Evolutionary conservation across 306 rosid species (phyloP), one percentile per base, ranked within the genome.

Genomic region (Heteromeles arbutifolia): DNA sequence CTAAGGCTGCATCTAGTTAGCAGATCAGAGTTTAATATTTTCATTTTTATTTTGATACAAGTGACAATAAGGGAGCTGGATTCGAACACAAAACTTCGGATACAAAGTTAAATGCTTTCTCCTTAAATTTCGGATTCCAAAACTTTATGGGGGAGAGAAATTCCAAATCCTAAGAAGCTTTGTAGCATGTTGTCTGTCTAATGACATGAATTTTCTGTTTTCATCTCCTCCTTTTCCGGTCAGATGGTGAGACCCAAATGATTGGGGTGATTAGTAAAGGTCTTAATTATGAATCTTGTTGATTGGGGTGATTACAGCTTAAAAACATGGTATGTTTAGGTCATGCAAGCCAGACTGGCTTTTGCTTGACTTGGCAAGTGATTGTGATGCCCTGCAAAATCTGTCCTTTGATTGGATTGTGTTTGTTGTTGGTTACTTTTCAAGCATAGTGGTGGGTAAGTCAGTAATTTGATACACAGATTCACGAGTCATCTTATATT

Each of bases 311-410:
- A 72, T 69, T 70, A 32, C 65, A 69, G 37, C 74, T 79, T 75
- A n/a, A 64, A 69, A 81, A 70, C 44, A 78, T 72, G 80, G 67
- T 39, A 69, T 76, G 25, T 45, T 72, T 66, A 61, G 73, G 48
- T 52, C 41, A 65, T 24, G 57, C 28, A 13, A 56, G 73, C 62
- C 32, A 74, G 76, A 63, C 62, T 53, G 77, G 66, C 64, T 73
- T 78, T 69, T 34, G 72, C 59, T 53, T 53, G 19, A 53, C 76
- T 77, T 62, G 52, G 81, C 78, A 65, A 65, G 58, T 78, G 74
- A 82, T 69, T 79, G 76, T 80, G 85, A 82, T 81, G 32, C 69
- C 68, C 79, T 81, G 73, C 74, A 77, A 65, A 72, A 66, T 79
- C 68, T 65, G 45, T 59, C 81, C 78, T 84, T 80, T 22, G 70